Evolutionary conservation across 306 rosid genomes (phyloP), one percentile per base, ranked within the genome.

Genomic region (Medicago ruthenica): DNA sequence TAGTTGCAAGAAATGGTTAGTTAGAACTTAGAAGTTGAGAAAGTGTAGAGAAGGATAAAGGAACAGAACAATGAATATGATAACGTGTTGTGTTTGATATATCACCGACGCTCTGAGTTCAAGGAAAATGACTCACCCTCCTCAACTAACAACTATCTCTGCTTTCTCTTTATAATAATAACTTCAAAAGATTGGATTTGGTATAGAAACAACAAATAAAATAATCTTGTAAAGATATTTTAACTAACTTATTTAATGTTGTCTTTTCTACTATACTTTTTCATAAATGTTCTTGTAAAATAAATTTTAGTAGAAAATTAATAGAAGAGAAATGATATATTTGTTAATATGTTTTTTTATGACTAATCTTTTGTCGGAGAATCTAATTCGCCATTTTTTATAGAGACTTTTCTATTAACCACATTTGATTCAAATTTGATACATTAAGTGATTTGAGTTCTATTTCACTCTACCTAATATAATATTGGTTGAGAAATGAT

Each of bases 71-170:
- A 34, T 42, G 20, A 57, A 69, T 1, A 42, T 48, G 6, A 61
- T 16, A 77, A 64, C 22, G 68, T 83, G 81, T 14, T 40, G 17
- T 67, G 81, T 73, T 36, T 71, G 79, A 77, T 81, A 70, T 59
- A 61, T 80, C 54, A 76, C 85, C 85, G 80, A 84, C 77, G 48
- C 58, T 60, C 40, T 60, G 47, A 21, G 48, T 59, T 22, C 47
- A 74, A 53, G 44, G 71, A 53, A 40, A 70, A 47, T 18, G 64
- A 71, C 61, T 55, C 50, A 20, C 39, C 34, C n/a, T 15, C 22
- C 12, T n/a, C 65, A 76, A 59, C 76, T 64, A 54, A 66, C 45
- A 58, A 76, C 76, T 34, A 16, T 31, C 42, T 68, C 39, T 11
- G 79, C 77, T 73, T 55, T 70, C 68, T 81, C 65, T 76, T 71